Evolutionary conservation across 768 basidiomycete species (phyloP), one percentile per base, ranked within the genome.

Genomic region (Pleurotus eryngii): DNA sequence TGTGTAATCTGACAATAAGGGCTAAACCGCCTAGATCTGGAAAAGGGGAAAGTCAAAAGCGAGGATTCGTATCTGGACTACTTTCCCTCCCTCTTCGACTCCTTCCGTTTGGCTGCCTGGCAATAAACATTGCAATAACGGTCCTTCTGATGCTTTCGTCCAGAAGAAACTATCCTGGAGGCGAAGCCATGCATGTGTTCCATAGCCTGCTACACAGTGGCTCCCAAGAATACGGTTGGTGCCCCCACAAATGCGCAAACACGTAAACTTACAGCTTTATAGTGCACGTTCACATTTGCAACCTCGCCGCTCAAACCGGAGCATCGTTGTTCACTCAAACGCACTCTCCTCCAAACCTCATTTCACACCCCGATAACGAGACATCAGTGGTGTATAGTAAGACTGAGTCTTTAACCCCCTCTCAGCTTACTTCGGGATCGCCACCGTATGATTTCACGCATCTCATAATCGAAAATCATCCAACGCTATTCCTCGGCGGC

Each of bases 221-320:
- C 55, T 35, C 64, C 30, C 30, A 35, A 61, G 67, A 40, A 46
- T 61, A 20, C 61, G 78, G 75, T 60, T 59, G 35, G 17, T 45
- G 11, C 20, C 45, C 18, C 8, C 20, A 9, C 26, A 50, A 3
- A 26, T 45, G 24, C n/a, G 12, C 50, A 7, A 35, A 3, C 8
- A 43, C 26, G 12, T 7, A 20, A 7, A 30, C 57, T 49, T 22
- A 20, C 37, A 26, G 3, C 18, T 59, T 62, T 5, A 69, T 73
- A 61, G 81, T 84, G 38, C 83, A 87, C 57, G 81, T 96, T 3
- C 89, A 95, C 65, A 84, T 97, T 45, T 86, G 84, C 50, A 90
- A 95, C 60, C 81, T 93, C 45, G 89, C 91, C 1, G 87, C 92
- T 2, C 95, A 96, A 70, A 93, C 89, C 0, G 96, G 97, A 2